Evolutionary conservation across 495 filamentous ascomycete genomes (phyloP).

Genomic region (Penicillium crystallinum): DNA sequence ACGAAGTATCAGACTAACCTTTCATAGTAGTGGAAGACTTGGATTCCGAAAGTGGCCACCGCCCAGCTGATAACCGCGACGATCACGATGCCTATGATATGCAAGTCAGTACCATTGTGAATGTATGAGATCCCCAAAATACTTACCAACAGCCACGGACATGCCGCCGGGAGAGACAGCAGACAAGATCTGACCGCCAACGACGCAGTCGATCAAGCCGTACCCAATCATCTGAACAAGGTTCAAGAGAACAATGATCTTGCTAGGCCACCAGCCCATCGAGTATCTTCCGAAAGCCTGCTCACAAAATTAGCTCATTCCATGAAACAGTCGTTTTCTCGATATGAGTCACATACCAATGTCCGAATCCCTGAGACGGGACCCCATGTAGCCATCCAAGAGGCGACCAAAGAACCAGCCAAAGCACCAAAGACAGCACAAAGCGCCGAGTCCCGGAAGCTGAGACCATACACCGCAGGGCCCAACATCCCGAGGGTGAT

Average conservation of each 20-base stretch:
- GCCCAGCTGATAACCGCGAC: conserved; percentile 61
- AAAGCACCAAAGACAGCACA: conserved; percentile 61
- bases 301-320: conserved; percentile 5
- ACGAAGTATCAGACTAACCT: conserved; percentile 35
- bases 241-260: conserved; percentile 66
- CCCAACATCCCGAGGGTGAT: conserved; percentile 71
- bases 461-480: conserved; percentile 61
- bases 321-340: no score
- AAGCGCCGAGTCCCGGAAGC: conserved; percentile 60
- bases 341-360: conserved; percentile 38
- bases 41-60: conserved; percentile 69
- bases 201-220: conserved; percentile 61
- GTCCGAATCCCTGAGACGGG: conserved; percentile 66
- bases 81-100: conserved; percentile 57
- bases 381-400: conserved; percentile 71
- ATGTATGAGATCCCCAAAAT: neutral
- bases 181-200: conserved; percentile 70
- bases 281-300: conserved; percentile 64
- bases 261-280: conserved; percentile 79
- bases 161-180: conserved; percentile 60
- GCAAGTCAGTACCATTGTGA: neutral
- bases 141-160: conserved; percentile 57
- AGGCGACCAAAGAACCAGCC: conserved; percentile 53
- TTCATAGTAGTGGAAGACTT: conserved; percentile 67
- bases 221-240: conserved; percentile 70